A percentile compares a stretch with the other conserved stretches of the same genome.
These are phyloP conservation scores for Sordariomycetes sp. DNA, from an alignment of 2,329 filamentous ascomycete species.

Conservation along the genomic window DNA sequence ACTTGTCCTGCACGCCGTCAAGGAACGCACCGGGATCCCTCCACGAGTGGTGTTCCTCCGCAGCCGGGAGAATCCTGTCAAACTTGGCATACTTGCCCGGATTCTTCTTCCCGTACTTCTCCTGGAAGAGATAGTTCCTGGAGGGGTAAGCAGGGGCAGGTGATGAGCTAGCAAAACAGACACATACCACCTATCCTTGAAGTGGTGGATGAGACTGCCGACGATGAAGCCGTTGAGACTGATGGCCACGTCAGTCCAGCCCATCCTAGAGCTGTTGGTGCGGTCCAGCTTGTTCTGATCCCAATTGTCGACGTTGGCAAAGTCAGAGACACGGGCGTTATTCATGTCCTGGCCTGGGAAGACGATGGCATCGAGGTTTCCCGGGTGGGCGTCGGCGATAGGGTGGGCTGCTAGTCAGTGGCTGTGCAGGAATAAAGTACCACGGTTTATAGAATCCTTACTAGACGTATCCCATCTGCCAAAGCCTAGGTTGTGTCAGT, in stretches of 20 bases:
- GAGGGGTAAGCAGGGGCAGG: no score
- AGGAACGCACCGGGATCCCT: not conserved
- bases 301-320: slow-evolving; percentile 66
- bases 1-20: slow-evolving; percentile 1
- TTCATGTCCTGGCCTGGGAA: slow-evolving; percentile 93
- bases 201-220: slow-evolving; percentile 65
- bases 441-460: slow-evolving; percentile 12
- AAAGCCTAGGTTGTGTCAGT: slow-evolving; percentile 38
- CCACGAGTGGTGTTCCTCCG: not conserved
- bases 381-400: slow-evolving; percentile 74
- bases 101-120: slow-evolving; percentile 58
- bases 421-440: not conserved
- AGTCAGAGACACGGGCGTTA: slow-evolving; percentile 76
- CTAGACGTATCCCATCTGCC: slow-evolving; percentile 82
- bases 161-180: not conserved
- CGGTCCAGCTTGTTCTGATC: slow-evolving; percentile 81
- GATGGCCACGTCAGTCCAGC: slow-evolving; percentile 81
- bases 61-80: not conserved
- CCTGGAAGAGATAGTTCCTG: slow-evolving; percentile 74
- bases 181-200: slow-evolving; percentile 64
- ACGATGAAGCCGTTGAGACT: slow-evolving; percentile 67
- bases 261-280: slow-evolving; percentile 73
- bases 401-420: slow-evolving; percentile 43
- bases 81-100: slow-evolving; percentile 33
- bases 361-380: slow-evolving; percentile 62